Evolutionary conservation across 768 basidiomycete species (phyloP), one percentile per base, ranked within the genome.

Genomic region (Dendrothele bispora): DNA sequence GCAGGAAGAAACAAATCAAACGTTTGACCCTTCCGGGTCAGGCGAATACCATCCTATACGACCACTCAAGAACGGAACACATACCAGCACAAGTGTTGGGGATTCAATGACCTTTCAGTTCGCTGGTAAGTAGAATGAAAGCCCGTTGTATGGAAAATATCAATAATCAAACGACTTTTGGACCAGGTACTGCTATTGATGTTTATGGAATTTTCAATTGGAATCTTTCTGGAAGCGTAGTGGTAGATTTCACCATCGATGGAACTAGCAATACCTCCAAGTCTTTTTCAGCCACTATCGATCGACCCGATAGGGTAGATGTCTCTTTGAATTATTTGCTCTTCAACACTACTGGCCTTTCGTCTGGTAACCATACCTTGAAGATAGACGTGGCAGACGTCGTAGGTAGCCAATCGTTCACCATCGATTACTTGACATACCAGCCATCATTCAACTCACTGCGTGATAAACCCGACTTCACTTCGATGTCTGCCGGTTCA

Each of bases 371-470:
- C 20, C 38, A 39, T 21, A 39, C 38, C 8, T 11, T 39, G 10
- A 10, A 14, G 10, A 20, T 21, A 8, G 8, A 8, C 32, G 34
- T 41, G 14, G 34, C 47, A n/a, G 20, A 41, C 2, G 12, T 39
- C 8, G 21, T 21, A 5, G 47, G 47, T 14, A 41, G 35, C 24
- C 46, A 41, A 29, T 25, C 20, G 5, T 48, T 48, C 15, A 28
- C 41, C 26, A 30, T 48, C 20, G 47, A 41, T 41, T 41, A 40
- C 26, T 25, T 48, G 11, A 41, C 47, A 2, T 48, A 41, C 14
- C 18, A 8, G 6, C 37, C 46, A 6, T 39, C 46, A 10, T 48
- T 48, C 14, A 10, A 21, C 7, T 29, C 21, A n/a, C 39, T 48
- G 22, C 38, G 38, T 8, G 24, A 14, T 8, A 48, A 48, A 15